phyloP scores from a whole-genome alignment of 306 rosid species.

The Phaseolus lunatus region DNA sequence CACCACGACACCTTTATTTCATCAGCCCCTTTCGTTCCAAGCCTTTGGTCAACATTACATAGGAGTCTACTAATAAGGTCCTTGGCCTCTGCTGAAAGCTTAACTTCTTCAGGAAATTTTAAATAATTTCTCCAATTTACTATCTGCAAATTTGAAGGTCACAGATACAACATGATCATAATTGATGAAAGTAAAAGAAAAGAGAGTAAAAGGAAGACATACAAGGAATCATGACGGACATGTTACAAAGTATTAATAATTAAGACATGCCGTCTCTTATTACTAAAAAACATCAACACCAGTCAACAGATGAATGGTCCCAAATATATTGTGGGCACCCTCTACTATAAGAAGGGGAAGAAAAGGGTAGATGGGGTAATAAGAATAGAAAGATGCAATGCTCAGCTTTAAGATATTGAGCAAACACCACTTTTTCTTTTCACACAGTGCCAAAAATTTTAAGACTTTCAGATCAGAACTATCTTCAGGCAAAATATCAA shows the following conservation, averaged over 20 bases:
- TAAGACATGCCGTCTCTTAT: background rate
- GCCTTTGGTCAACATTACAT: conserved; percentile 95
- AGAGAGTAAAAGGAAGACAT: background rate
- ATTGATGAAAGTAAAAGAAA: conserved; percentile 34
- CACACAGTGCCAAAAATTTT: conserved; percentile 26
- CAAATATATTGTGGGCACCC: conserved; percentile 6
- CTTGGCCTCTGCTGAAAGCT: conserved; percentile 88
- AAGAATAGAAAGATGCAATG: conserved; percentile 21
- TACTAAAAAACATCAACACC: conserved; percentile 21
- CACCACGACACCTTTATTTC: conserved; percentile 97
- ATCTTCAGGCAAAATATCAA: conserved; percentile 20
- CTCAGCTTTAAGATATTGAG: conserved; percentile 2
- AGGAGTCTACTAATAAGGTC: conserved; percentile 87
- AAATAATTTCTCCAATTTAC: conserved; percentile 96
- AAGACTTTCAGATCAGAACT: conserved; percentile 38
- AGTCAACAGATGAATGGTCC: background rate
- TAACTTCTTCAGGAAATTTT: conserved; percentile 98
- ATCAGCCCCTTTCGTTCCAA: conserved; percentile 96
- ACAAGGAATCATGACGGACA: background rate
- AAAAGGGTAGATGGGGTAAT: background rate
- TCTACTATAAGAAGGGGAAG: background rate
- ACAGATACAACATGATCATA: conserved; percentile 33
- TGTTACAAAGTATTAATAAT: conserved; percentile 1
- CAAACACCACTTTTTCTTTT: background rate
- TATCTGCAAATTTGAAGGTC: conserved; percentile 68